phyloP scores from a whole-genome alignment of 805 yeast species.

The Kazachstania taianensis region DNA sequence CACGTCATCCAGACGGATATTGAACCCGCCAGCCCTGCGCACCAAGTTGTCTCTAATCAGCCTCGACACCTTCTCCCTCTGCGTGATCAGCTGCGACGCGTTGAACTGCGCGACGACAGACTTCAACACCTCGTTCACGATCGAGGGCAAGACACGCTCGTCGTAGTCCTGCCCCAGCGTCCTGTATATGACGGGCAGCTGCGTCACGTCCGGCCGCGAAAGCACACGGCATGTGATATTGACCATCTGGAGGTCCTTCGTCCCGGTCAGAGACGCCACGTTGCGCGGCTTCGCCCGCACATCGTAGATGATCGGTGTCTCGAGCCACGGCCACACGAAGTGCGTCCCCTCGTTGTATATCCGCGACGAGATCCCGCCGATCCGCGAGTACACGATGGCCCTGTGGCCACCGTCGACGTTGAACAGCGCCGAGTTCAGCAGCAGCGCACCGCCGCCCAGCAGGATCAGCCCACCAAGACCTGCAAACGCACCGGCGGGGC shows the following conservation, averaged over 20 bases:
- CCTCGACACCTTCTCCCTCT: conserved; percentile 90
- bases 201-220: conserved; percentile 71
- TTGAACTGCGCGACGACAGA: conserved; percentile 97
- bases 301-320: conserved; percentile 84
- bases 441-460: conserved; percentile 47
- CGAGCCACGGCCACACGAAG: conserved; percentile 87
- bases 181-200: conserved; percentile 78
- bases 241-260: conserved; percentile 98
- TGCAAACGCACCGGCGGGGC: conserved; percentile 46
- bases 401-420: conserved; percentile 98
- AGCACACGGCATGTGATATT: conserved; percentile 97
- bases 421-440: conserved; percentile 49
- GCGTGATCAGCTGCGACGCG: conserved; percentile 97
- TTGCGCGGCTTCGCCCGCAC: conserved; percentile 96
- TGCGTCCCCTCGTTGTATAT: conserved; percentile 94
- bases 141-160: conserved; percentile 94
- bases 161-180: conserved; percentile 93
- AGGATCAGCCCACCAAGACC: conserved; percentile 54
- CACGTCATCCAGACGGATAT: conserved; percentile 84
- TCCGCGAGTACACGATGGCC: conserved; percentile 85
- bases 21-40: conserved; percentile 85
- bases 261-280: conserved; percentile 92
- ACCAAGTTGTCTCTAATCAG: conserved; percentile 84
- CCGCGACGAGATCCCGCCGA: conserved; percentile 71
- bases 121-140: conserved; percentile 93